These are phyloP conservation scores for Penicillium glabrum DNA, from an alignment of 2,329 filamentous ascomycete species.

Conservation along the genomic window DNA sequence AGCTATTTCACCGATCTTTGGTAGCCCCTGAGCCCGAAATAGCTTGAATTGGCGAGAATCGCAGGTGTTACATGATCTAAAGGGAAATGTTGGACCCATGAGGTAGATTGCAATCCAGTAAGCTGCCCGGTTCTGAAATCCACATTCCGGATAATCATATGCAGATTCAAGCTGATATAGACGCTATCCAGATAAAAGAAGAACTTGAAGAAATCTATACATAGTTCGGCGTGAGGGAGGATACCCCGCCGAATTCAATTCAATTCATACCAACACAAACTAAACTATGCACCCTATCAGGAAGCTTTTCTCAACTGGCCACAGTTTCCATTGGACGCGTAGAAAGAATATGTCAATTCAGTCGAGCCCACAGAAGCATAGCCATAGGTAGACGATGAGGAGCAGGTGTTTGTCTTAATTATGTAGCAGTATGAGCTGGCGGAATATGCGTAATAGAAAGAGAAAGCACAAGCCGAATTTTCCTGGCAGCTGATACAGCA, in stretches of 20 bases:
- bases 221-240: not conserved
- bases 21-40: not conserved
- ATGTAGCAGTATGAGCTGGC: not conserved
- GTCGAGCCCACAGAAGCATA: not conserved
- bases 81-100: not conserved
- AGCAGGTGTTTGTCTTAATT: not conserved
- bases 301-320: not conserved
- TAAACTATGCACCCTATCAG: not conserved
- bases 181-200: no score
- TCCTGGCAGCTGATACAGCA: not conserved
- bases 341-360: not conserved
- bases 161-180: no score
- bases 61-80: not conserved
- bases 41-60: not conserved
- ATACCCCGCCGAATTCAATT: not conserved
- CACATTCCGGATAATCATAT: not conserved
- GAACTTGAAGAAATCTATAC: no score
- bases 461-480: not conserved
- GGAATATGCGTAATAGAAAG: not conserved
- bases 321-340: not conserved
- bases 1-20: not conserved
- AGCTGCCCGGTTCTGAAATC: not conserved
- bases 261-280: not conserved
- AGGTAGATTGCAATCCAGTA: not conserved
- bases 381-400: not conserved